Base-by-base conservation (phyloP, 2,329 filamentous ascomycete species). In the Pestalotiopsis sp. region DNA sequence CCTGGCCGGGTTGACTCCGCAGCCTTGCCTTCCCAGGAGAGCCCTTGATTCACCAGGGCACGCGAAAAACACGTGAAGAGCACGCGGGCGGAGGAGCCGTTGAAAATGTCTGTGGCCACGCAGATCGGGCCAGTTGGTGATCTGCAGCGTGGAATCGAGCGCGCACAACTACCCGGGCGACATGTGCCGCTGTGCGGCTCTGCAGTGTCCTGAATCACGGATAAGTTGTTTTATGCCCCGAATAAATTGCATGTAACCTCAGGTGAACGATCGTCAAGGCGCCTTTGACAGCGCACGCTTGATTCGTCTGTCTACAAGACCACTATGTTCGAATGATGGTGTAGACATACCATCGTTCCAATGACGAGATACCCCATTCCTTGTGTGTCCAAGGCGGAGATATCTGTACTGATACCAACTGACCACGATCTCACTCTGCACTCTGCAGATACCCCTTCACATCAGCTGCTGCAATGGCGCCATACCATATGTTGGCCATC, bases 401-500 rank as follows among this genome's bases (percentile, higher is more conserved):
- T 9, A 9, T 31, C 27, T 59, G 11, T 27, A 59, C 23, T 5
- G 2, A 59, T 36, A 17, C 59, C 38, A 74, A 69, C 2, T 71
- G n/a, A 7, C 73, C 69, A 1, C 75, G 74, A 0, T 70, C 31
- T 9, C 70, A 65, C 36, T 75, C 70, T 12, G 72, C 68, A 14
- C 14, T 27, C 23, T 68, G 59, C 25, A 79, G 68, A 38, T 75
- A 76, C 3, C 70, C 67, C n/a, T 66, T 67, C 0, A 39, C 9
- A 20, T 73, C 70, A 1, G 76, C 80, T n/a, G 76, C 70, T 58
- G 75, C 64, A 64, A 81, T 76, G 9, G 75, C 78, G 0, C 70
- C 58, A 62, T 74, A 75, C 74, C 75, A 80, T 17, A 81, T 70
- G 1, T 66, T 38, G 2, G 77, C 80, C 79, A 82, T 81, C 72